Base-by-base conservation (phyloP, 495 filamentous ascomycete genomes). In the Physcia stellaris region DNA sequence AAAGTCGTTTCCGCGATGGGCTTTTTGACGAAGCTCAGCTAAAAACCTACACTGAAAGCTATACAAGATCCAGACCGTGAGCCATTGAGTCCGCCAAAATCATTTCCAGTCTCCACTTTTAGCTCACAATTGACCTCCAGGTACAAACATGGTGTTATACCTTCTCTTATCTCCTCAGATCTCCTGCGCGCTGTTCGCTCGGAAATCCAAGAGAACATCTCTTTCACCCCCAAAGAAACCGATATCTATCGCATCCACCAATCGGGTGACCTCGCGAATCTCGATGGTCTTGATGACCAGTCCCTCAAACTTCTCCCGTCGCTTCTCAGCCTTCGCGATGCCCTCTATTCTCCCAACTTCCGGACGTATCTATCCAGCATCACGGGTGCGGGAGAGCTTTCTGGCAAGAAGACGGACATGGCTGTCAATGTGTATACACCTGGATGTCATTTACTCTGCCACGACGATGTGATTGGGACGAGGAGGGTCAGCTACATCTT, bases 241-340 rank as follows among this genome's bases (percentile, higher is more conserved):
- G 92, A 99, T 59, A 96, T 99, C 61, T 99, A 99, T 68, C 94
- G 90, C 59, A 95, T 96, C 55, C 87, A 95, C 68, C 90, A 96
- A 61, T 95, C 88, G 21, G 90, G 90, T 39, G 90, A 99, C 55
- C 69, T 99, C 13, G 92, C 90, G 6, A 99, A 99, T 56, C 77
- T 99, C 30, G 86, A 94, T 59, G 90, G 90, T 4, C 68, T 99
- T 5, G 83, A 92, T 37, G 75, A 85, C 51, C 71, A 79, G 0
- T 82, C 86, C 22, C 66, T 94, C 31, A 72, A 77, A 23, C 80
- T 79, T 38, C 66, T 99, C 24, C 90, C 90, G 0, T 86, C 83
- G 7, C 66, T 99, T 2, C 71, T 94, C 38, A 73, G 74, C 46
- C 76, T 96, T 19, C 81, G 90, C 53, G 83, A 96, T 64, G 83